Evolutionary conservation across 148 eudicot species (phyloP), one percentile per base, ranked within the genome.

Genomic region (Rhododendron vialii): DNA sequence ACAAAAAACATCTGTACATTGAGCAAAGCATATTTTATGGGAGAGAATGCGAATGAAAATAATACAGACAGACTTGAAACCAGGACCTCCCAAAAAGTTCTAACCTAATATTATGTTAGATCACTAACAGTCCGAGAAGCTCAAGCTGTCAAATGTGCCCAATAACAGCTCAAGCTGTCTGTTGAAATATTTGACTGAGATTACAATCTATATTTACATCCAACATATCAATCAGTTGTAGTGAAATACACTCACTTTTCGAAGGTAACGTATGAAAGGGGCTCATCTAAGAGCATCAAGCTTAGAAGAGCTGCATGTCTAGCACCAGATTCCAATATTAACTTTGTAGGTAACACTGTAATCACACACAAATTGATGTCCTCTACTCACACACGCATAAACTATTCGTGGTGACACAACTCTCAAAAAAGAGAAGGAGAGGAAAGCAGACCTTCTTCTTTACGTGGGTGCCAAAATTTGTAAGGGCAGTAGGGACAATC

Each of bases 391-490:
- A 24, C 15, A 47, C 15, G 13, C 33, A 33, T 26, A 33, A 30
- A 20, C 26, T 18, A n/a, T 33, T 30, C 12, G 14, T 8, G 0
- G 41, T 11, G 22, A 30, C 65, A 13, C 41, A 45, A 14, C 1
- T 22, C 69, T 43, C n/a, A 41, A 41, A 41, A 41, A 41, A 78
- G 59, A 26, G 57, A 41, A 14, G 55, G 63, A 85, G 45, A 30
- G n/a, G 45, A 61, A 61, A 84, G 10, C 87, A 76, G 35, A 98
- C 99, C 98, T 98, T 98, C 84, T 98, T 98, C 93, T 95, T 98
- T 48, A 98, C 99, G 87, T 98, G 99, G 45, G 98, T 95, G 55
- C 99, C 99, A n/a, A 98, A 98, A 61, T 95, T 98, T 30, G 93
- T 36, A 77, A 98, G 96, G 43, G 90, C 91, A 38, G 94, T 38